These are phyloP conservation scores for Tagetes erecta DNA, from an alignment of 129 eudicot genomes.

Conservation along the genomic window DNA sequence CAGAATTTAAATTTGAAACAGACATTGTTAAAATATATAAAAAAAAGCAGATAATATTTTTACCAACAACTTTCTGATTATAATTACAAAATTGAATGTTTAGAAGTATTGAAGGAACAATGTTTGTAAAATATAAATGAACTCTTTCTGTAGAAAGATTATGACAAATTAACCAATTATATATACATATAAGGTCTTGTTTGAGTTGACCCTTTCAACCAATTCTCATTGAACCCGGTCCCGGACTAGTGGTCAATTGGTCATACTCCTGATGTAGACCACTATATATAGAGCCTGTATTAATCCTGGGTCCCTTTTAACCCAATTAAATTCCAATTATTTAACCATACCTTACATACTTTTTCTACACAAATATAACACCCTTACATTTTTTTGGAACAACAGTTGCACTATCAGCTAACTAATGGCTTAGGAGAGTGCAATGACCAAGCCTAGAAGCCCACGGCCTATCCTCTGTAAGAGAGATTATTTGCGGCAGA, in stretches of 20 bases:
- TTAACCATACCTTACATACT: not conserved
- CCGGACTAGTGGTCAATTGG: not conserved
- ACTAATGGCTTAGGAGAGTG: no score
- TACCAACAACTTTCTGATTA: no score
- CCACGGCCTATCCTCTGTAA: no score
- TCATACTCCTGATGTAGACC: not conserved
- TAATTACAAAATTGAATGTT: no score
- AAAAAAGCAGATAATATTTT: no score
- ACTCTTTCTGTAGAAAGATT: not conserved
- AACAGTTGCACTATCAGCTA: no score
- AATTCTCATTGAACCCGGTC: not conserved
- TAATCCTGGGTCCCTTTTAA: not conserved
- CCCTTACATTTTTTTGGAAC: no score
- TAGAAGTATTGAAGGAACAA: not conserved
- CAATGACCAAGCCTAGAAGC: no score
- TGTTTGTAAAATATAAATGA: not conserved
- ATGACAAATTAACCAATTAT: not conserved
- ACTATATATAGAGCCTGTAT: not conserved
- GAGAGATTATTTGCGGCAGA: no score
- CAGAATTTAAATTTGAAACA: no score
- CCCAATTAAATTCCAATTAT: constrained; percentile 7
- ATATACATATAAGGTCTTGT: not conserved
- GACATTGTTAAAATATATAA: no score
- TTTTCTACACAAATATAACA: no score
- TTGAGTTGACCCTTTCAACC: constrained; percentile 1